phyloP scores from a whole-genome alignment of 208 protist species.

The Wallacemonas sp. region DNA sequence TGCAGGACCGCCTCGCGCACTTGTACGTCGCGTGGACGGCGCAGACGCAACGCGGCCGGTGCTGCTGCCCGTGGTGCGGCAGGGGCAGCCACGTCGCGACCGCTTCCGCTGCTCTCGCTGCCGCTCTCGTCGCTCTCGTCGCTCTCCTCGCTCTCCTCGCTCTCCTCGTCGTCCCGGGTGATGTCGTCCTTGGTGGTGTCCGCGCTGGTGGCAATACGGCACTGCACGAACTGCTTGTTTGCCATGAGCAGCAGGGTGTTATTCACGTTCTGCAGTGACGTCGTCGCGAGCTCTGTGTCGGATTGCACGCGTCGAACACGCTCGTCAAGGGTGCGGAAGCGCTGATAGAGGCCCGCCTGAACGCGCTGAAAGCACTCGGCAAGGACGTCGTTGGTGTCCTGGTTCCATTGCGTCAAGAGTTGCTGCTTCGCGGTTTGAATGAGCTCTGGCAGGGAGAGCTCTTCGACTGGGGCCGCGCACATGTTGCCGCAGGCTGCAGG shows the following conservation, averaged over 20 bases:
- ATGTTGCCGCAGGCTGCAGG: not conserved
- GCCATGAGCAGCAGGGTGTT: conserved; percentile 63
- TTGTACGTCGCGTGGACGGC: conserved; percentile 15
- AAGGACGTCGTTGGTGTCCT: conserved; percentile 47
- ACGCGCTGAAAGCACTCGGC: conserved; percentile 16
- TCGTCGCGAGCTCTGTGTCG: conserved; percentile 11
- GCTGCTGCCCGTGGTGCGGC: not conserved
- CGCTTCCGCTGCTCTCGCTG: conserved; percentile 8
- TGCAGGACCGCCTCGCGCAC: conserved; percentile 1
- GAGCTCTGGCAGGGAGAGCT: conserved; percentile 2
- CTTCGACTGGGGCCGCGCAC: not conserved
- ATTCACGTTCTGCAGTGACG: conserved; percentile 53
- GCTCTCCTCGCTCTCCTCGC: conserved; percentile 18
- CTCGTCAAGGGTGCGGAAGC: not conserved
- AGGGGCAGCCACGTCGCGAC: conserved; percentile 8
- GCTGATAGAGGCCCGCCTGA: not conserved
- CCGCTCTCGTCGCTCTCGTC: conserved; percentile 3
- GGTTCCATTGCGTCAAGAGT: conserved; percentile 40
- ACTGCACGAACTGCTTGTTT: conserved; percentile 78
- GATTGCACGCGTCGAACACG: not conserved
- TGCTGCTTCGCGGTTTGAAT: conserved; percentile 31
- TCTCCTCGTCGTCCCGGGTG: conserved; percentile 14
- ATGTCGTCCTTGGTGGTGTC: conserved; percentile 10
- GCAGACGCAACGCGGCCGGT: not conserved
- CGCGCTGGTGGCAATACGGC: conserved; percentile 60